Evolutionary conservation across 176 grass and related monocot species (phyloP).

Genomic region (Aechmea fasciata): DNA sequence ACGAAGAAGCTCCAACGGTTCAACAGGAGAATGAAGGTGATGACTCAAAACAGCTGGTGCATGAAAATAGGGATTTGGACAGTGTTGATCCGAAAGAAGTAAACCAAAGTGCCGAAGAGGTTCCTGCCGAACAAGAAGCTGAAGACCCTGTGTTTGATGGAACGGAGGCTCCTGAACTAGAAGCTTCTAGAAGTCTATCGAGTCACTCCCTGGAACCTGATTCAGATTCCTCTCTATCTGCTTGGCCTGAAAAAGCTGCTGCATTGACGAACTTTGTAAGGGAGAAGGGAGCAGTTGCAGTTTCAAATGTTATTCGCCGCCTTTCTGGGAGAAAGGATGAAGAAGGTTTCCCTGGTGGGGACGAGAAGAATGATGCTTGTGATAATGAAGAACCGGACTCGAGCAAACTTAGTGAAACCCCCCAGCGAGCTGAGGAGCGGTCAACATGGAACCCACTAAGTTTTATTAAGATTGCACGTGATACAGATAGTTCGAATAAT

Average conservation of each 20-base stretch:
- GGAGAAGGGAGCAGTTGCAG: slow-evolving; percentile 64
- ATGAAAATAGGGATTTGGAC: slow-evolving; percentile 24
- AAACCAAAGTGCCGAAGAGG: slow-evolving; percentile 33
- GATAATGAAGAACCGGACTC: slow-evolving; percentile 19
- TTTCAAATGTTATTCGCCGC: slow-evolving; percentile 72
- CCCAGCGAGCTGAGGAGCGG: slow-evolving; percentile 40
- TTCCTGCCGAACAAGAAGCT: slow-evolving; percentile 55
- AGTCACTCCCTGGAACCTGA: slow-evolving; percentile 37
- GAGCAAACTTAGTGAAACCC: slow-evolving; percentile 32
- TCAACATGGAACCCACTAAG: slow-evolving; percentile 82
- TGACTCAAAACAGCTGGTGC: slow-evolving; percentile 16
- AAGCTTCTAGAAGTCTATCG: slow-evolving; percentile 37
- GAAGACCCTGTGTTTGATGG: slow-evolving; percentile 90
- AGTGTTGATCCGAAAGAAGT: slow-evolving; percentile 21
- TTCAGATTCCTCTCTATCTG: slow-evolving; percentile 31
- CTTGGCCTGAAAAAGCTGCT: slow-evolving; percentile 69
- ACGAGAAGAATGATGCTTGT: slow-evolving; percentile 31
- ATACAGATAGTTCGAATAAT: slow-evolving; percentile 29
- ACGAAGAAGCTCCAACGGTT: slow-evolving; percentile 29
- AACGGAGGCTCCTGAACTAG: slow-evolving; percentile 67
- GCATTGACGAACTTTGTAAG: slow-evolving; percentile 85
- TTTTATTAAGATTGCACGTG: slow-evolving; percentile 64
- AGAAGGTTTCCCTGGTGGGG: slow-evolving; percentile 32
- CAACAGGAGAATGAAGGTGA: slow-evolving; percentile 23
- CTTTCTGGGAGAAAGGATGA: slow-evolving; percentile 88